phyloP scores from a whole-genome alignment of 1,284 basidiomycete species.

The Hypsizygus ulmarius region DNA sequence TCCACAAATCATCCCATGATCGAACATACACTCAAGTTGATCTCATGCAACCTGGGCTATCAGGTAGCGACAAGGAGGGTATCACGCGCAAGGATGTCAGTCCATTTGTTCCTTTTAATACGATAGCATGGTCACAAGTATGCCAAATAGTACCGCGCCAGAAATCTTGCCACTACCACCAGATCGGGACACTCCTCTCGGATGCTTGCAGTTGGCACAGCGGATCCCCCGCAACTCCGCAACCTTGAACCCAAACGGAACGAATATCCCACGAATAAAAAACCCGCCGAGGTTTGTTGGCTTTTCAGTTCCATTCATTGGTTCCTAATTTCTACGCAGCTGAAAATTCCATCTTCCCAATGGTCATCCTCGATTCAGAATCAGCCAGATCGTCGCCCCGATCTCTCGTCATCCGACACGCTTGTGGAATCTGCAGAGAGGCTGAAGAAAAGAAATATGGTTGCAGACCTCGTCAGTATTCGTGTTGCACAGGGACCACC shows the following conservation, averaged over 20 bases:
- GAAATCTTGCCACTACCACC: background rate
- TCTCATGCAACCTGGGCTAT: constrained; percentile 1
- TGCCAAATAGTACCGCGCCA: background rate
- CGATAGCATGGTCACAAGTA: background rate
- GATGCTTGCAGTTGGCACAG: background rate
- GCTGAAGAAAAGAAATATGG: constrained; percentile 2
- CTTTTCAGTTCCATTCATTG: background rate
- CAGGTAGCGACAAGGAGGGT: constrained; percentile 10
- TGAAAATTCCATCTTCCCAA: constrained; percentile 7
- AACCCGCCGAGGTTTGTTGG: background rate
- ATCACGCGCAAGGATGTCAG: constrained; percentile 7
- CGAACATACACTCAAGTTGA: background rate
- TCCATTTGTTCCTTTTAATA: background rate
- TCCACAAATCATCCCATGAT: background rate
- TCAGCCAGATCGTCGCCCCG: background rate
- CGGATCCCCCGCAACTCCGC: background rate
- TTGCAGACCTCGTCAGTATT: constrained; percentile 16
- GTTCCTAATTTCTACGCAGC: background rate
- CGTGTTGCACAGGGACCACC: constrained; percentile 4
- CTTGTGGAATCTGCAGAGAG: background rate
- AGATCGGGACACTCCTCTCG: background rate
- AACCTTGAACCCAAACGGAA: no score
- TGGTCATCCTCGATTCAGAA: constrained; percentile 8
- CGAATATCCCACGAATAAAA: background rate
- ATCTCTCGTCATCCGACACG: background rate